A percentile compares a stretch with the other conserved stretches of the same genome.
phyloP scores from a whole-genome alignment of 345 rosid genomes.

The Populus nigra region DNA sequence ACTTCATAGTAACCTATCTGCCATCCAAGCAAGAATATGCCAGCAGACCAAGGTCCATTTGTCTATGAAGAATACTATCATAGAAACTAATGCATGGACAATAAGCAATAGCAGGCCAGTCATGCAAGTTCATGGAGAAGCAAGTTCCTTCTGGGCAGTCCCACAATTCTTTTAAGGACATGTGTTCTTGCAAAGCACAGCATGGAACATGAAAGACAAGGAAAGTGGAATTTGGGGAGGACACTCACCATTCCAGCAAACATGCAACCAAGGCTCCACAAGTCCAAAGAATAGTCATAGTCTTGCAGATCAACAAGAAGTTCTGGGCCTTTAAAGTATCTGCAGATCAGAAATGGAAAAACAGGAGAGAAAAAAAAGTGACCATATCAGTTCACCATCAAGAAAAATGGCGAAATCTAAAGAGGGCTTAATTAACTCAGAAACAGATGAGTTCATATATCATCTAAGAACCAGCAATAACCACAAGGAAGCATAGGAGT shows the following conservation, averaged over 20 bases:
- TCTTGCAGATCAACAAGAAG: constrained; percentile 97
- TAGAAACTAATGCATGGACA: constrained; percentile 1
- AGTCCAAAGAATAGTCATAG: constrained; percentile 92
- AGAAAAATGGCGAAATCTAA: background rate
- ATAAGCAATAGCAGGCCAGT: background rate
- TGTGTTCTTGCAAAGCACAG: background rate
- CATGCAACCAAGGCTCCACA: constrained; percentile 99
- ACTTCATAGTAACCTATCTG: constrained; percentile 23
- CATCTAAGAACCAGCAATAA: background rate
- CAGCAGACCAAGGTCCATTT: constrained; percentile 26
- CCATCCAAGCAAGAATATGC: constrained; percentile 31
- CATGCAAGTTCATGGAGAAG: background rate
- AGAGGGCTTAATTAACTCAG: background rate
- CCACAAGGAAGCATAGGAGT: background rate
- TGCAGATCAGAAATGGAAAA: constrained; percentile 25
- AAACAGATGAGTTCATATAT: background rate
- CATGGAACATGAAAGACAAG: background rate
- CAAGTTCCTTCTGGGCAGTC: background rate
- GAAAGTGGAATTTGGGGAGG: background rate
- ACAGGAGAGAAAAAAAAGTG: background rate
- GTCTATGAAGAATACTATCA: constrained; percentile 7
- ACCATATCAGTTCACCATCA: background rate
- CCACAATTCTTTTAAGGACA: background rate
- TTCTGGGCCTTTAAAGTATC: constrained; percentile 98
- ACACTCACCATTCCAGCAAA: constrained; percentile 92